Conservation (phyloP, 192 early-diverging fungal genomes). For the Gryganskiella cystojenkinii region DNA sequence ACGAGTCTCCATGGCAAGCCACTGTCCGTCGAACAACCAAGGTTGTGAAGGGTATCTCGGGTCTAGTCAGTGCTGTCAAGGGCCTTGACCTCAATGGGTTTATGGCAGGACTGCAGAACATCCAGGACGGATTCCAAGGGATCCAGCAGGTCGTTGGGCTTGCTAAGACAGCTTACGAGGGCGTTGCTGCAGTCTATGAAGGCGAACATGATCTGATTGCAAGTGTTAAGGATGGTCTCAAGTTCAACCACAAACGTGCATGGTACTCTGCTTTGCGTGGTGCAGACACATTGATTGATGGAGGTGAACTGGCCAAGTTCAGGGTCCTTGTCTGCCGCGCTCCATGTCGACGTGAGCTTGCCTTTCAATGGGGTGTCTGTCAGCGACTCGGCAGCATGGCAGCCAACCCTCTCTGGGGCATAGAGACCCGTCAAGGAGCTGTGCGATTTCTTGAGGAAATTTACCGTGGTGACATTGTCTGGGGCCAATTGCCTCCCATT, state of each 20-base stretch:
- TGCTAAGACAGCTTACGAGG: neutral
- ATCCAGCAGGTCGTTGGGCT: neutral
- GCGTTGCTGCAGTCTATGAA: neutral
- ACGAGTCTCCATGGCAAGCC: neutral
- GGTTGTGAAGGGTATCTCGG: neutral
- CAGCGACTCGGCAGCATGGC: conserved; percentile 2
- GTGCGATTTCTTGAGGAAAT: neutral
- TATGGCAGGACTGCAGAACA: conserved; percentile 7
- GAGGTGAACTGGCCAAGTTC: neutral
- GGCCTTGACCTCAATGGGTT: neutral
- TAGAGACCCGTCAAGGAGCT: neutral
- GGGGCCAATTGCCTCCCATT: neutral
- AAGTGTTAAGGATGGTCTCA: conserved; percentile 2
- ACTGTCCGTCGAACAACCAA: neutral
- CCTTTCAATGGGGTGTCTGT: conserved; percentile 6
- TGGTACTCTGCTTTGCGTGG: conserved; percentile 14
- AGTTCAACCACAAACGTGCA: neutral
- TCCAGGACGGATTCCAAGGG: neutral
- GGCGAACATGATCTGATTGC: neutral
- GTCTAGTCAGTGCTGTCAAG: conserved; percentile 15
- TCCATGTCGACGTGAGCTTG: conserved; percentile 4
- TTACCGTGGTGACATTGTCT: neutral
- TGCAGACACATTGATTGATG: neutral
- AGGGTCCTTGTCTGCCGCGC: neutral
- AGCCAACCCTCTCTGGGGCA: neutral